Evolutionary conservation across 768 basidiomycete species (phyloP), one percentile per base, ranked within the genome.

Genomic region (Xerocomellus intermedius): DNA sequence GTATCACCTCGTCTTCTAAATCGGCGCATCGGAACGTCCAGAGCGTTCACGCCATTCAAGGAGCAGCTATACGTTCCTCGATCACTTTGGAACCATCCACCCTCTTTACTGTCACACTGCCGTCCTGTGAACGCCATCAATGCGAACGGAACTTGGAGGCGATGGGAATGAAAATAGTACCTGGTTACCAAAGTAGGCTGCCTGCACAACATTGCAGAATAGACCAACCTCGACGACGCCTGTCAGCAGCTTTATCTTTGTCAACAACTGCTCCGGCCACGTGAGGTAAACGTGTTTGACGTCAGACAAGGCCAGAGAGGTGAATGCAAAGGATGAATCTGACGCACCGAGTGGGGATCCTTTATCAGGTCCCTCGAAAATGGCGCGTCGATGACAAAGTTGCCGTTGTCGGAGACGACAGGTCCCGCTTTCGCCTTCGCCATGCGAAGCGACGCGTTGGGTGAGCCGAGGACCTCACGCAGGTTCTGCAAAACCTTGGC

Each of bases 191-290:
- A 98, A 99, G 77, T 98, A 98, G n/a, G 95, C 96, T 1, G 94
- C 94, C 67, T 86, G 83, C 5, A 90, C 94, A 80, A 97, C 87
- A 50, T 85, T 78, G 68, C 92, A 94, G 76, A 99, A 98, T n/a
- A 99, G 72, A 1, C 97, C 97, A 33, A 98, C 97, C 71, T 99
- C 97, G n/a, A 98, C 92, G 22, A 98, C 93, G 43, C 97, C 97
- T 4, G 96, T 98, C 56, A 98, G 79, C 81, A 96, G 83, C 77
- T 98, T 98, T 66, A 98, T 88, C 56, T 80, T 77, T 16, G 77
- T 71, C 75, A 96, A 75, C 17, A 98, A 78, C 91, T 95, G 66
- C 13, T 28, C 46, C 35, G 14, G 12, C 19, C 1, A 26, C 14
- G 21, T 9, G 32, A 33, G 12, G 24, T 24, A 22, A 24, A 33